Percentiles rank a stretch among this genome's conserved stretches.
Evolutionary conservation across 306 rosid genomes (phyloP).

Genomic region (Begonia peltatifolia): DNA sequence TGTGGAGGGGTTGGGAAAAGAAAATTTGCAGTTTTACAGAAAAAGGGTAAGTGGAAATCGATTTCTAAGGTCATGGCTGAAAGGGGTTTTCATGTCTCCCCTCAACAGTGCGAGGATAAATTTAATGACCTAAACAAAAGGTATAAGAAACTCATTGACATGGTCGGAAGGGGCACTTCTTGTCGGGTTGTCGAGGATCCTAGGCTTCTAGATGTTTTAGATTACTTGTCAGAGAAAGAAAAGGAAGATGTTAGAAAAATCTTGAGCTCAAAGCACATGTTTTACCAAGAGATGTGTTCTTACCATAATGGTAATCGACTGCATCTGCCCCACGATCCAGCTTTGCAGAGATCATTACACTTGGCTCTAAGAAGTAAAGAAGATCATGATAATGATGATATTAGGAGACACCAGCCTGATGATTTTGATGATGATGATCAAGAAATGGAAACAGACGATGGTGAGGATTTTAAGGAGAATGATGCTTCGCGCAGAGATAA

Average conservation of each 20-base stretch:
- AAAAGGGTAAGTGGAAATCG: constrained; percentile 90
- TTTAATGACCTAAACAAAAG: constrained; percentile 89
- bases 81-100: constrained; percentile 77
- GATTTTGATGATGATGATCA: constrained; percentile 71
- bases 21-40: constrained; percentile 48
- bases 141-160: constrained; percentile 73
- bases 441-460: constrained; percentile 50
- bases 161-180: constrained; percentile 87
- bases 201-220: constrained; percentile 49
- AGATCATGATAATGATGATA: constrained; percentile 51
- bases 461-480: constrained; percentile 54
- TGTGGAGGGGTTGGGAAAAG: constrained; percentile 47
- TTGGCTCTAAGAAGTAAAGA: constrained; percentile 60
- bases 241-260: constrained; percentile 74
- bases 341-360: constrained; percentile 69
- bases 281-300: constrained; percentile 92
- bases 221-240: constrained; percentile 61
- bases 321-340: constrained; percentile 83
- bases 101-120: constrained; percentile 96
- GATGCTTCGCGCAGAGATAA: constrained; percentile 35
- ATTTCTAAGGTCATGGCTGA: constrained; percentile 88
- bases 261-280: constrained; percentile 74
- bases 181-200: constrained; percentile 90
- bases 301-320: constrained; percentile 75
- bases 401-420: constrained; percentile 42